phyloP scores from a whole-genome alignment of 2,329 filamentous ascomycete genomes.

The Cytospora mali region DNA sequence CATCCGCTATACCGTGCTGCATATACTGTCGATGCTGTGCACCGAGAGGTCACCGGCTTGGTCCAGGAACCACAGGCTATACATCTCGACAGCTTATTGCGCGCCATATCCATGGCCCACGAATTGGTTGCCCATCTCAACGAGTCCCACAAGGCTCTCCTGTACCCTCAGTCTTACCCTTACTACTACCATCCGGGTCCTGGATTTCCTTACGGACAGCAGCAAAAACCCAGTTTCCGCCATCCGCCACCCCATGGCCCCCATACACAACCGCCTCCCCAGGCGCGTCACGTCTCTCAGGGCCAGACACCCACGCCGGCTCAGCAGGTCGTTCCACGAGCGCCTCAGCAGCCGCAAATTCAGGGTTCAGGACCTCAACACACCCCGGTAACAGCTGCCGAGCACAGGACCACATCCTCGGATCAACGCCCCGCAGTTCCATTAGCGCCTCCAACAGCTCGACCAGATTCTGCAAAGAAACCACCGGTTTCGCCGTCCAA shows the following conservation, averaged over 20 bases:
- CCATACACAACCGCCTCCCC: not conserved
- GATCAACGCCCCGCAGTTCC: not conserved
- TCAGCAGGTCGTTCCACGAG: no score
- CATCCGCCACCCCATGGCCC: not conserved
- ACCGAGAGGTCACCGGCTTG: conserved; percentile 1
- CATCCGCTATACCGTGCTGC: conserved; percentile 11
- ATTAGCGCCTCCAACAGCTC: not conserved
- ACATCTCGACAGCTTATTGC: conserved; percentile 2
- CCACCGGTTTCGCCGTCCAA: not conserved
- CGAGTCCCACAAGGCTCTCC: conserved; percentile 6
- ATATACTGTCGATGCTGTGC: conserved; percentile 1
- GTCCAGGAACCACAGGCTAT: conserved; percentile 1
- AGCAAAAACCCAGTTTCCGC: not conserved
- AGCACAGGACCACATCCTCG: not conserved
- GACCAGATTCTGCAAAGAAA: not conserved
- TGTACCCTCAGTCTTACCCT: conserved; percentile 2
- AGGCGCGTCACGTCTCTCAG: not conserved
- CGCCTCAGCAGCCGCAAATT: no score
- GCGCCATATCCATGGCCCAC: conserved; percentile 2
- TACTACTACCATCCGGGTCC: conserved; percentile 4
- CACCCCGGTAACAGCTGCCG: not conserved
- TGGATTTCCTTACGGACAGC: not conserved
- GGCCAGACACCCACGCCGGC: not conserved
- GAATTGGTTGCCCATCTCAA: conserved; percentile 4
- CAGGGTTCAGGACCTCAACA: not conserved